phyloP scores from a whole-genome alignment of 495 filamentous ascomycete genomes.

The Penicillium steckii region DNA sequence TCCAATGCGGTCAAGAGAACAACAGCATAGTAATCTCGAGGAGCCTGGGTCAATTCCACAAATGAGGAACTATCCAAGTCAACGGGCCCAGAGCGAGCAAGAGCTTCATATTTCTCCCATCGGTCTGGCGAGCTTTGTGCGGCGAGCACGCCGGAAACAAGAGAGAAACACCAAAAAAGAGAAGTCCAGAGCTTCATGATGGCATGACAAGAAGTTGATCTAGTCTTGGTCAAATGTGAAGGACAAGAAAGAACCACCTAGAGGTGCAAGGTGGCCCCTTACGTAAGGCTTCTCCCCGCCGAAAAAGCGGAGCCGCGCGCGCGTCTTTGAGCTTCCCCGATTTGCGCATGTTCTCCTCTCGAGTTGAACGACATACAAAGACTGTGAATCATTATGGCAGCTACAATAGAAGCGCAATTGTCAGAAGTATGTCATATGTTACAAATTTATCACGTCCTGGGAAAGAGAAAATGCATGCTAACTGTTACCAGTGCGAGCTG shows the following conservation, averaged over 20 bases:
- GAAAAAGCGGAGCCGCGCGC: slow-evolving; percentile 5
- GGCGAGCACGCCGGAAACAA: slow-evolving; percentile 41
- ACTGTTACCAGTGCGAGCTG: slow-evolving; percentile 35
- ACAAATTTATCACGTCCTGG: too few species aligned
- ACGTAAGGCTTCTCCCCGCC: slow-evolving; percentile 12
- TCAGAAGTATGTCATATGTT: slow-evolving; percentile 27
- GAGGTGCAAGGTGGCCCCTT: slow-evolving; percentile 22
- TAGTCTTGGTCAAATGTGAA: too few species aligned
- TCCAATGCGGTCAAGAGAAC: slow-evolving; percentile 89
- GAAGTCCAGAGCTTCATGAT: slow-evolving; percentile 56
- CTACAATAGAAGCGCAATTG: slow-evolving; percentile 7
- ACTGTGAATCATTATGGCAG: slow-evolving; percentile 14
- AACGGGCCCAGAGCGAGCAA: slow-evolving; percentile 65
- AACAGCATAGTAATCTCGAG: slow-evolving; percentile 79
- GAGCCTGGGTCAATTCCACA: slow-evolving; percentile 67
- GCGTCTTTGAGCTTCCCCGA: slow-evolving; percentile 6
- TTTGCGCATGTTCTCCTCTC: too few species aligned
- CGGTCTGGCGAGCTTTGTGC: slow-evolving; percentile 32
- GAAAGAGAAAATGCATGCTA: background rate
- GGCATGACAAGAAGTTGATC: slow-evolving; percentile 19
- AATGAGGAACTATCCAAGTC: slow-evolving; percentile 76
- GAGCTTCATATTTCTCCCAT: slow-evolving; percentile 67
- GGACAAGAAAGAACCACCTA: background rate
- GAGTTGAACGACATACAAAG: background rate
- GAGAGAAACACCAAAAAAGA: slow-evolving; percentile 51